Evolutionary conservation across 495 filamentous ascomycete species (phyloP), one percentile per base, ranked within the genome.

Genomic region (Neurospora sp.): DNA sequence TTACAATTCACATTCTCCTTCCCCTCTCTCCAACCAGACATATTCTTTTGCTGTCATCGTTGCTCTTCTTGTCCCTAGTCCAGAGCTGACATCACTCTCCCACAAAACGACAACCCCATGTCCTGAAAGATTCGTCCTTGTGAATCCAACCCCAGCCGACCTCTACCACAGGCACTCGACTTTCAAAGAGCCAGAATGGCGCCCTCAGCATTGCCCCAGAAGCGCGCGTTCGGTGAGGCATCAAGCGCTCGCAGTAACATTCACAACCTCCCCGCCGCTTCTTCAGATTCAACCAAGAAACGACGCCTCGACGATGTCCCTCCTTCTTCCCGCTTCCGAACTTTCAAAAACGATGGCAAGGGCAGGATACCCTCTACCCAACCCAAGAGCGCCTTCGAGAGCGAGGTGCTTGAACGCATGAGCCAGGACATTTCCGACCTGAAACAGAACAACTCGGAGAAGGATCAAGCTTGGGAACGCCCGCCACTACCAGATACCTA

Each of bases 391-490:
- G 88, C 91, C 73, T 99, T 99, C 77, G 96, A 98, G 82, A 91
- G 91, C 76, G 94, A 97, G 75, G 93, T 97, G 14, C 86, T 99
- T 71, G 95, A 97, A 85, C 97, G 94, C 82, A 86, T 99, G 82
- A 93, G 93, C 42, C 95, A 98, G 82, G 94, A 97, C 80, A 93
- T 98, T 46, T 88, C 84, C 16, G 93, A 89, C 3, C 86, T 97
- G 77, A 97, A 93, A 83, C 84, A 92, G 77, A 91, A 85, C 79
- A 97, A 96, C 79, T 86, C 93, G 3, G 96, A 98, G 78, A 95
- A 91, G 80, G 96, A 98, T 81, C 96, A 99, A 82, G 89, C 94
- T 76, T 99, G 96, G 96, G 88, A 90, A 20, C 88, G 96, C 38
- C 96, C 96, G 12, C 83, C 86, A 11, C 82, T 98, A 7, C 88